A percentile compares a stretch with the other conserved stretches of the same genome.
phyloP scores from a whole-genome alignment of 345 rosid species.

The Moringa oleifera region DNA sequence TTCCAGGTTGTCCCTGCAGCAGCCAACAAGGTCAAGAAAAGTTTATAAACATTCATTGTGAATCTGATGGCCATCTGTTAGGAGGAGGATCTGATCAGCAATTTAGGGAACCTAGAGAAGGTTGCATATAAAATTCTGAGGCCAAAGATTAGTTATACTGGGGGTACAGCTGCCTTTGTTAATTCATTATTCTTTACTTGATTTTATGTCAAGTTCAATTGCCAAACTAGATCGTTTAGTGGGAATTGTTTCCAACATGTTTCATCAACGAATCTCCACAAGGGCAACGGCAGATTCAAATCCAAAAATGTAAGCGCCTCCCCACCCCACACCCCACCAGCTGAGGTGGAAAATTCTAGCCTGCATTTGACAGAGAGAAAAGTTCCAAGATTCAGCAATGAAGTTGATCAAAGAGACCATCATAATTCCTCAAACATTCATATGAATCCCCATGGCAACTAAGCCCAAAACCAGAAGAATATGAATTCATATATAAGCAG shows the following conservation, averaged over 20 bases:
- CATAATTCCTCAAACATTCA: too few relatives aligned
- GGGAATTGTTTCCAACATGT: too few relatives aligned
- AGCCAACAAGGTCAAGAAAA: conserved; percentile 10
- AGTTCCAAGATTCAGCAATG: too few relatives aligned
- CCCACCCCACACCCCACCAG: conserved; percentile 75
- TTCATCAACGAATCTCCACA: conserved; percentile 78
- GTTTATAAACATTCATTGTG: conserved; percentile 8
- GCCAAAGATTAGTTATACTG: conserved; percentile 20
- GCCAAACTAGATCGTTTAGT: not conserved
- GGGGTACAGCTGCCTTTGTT: too few relatives aligned
- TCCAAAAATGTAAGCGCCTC: conserved; percentile 81
- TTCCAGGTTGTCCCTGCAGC: conserved; percentile 81
- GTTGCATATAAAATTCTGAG: conserved; percentile 8
- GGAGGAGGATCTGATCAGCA: conserved; percentile 12
- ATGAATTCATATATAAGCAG: too few relatives aligned
- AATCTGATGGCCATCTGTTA: conserved; percentile 9
- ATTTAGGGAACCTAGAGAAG: conserved; percentile 5
- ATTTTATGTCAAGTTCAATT: not conserved
- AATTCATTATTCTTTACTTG: conserved; percentile 32
- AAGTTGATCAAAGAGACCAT: too few relatives aligned
- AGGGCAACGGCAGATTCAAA: conserved; percentile 63
- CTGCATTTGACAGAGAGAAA: too few relatives aligned
- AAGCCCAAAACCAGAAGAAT: too few relatives aligned
- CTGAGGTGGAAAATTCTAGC: conserved; percentile 84
- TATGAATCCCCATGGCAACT: too few relatives aligned